Evolutionary conservation across 305 asterid species (phyloP).

Genomic region (Rubia peregrina): DNA sequence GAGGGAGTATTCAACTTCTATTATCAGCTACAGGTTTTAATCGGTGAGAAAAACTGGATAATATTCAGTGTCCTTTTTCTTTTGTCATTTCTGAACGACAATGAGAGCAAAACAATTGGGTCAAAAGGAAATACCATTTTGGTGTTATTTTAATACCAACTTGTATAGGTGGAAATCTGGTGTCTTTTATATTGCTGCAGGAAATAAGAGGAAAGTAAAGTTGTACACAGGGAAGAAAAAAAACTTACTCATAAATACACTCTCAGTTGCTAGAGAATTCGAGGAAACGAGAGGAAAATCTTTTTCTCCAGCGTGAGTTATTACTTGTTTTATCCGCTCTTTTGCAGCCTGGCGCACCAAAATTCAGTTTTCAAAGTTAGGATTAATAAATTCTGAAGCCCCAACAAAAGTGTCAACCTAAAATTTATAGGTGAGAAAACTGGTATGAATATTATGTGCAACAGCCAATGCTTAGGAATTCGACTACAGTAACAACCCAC

Average conservation of each 20-base stretch:
- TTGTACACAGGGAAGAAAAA: constrained; percentile 3
- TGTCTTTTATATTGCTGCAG: not conserved
- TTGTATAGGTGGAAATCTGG: not conserved
- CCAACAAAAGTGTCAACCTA: not conserved
- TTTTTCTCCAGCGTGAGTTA: constrained; percentile 64
- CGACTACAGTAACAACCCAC: not conserved
- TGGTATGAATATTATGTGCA: too few relatives aligned
- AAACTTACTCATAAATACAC: constrained; percentile 54
- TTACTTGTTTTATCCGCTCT: constrained; percentile 74
- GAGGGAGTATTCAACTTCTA: not conserved
- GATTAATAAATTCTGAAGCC: not conserved
- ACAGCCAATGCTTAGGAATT: not conserved
- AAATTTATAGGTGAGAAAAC: not conserved
- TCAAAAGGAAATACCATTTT: not conserved
- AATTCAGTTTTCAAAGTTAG: constrained; percentile 20
- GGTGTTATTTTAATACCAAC: not conserved
- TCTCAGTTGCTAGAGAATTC: constrained; percentile 47
- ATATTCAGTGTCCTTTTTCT: not conserved
- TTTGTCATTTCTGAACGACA: not conserved
- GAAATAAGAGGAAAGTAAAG: not conserved
- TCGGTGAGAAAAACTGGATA: not conserved
- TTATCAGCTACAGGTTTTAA: not conserved
- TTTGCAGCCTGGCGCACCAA: constrained; percentile 57
- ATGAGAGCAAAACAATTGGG: not conserved
- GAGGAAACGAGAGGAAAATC: constrained; percentile 52